A percentile compares a stretch with the other conserved stretches of the same genome.
phyloP scores from a whole-genome alignment of 345 rosid genomes.

The Aurinia saxatilis region DNA sequence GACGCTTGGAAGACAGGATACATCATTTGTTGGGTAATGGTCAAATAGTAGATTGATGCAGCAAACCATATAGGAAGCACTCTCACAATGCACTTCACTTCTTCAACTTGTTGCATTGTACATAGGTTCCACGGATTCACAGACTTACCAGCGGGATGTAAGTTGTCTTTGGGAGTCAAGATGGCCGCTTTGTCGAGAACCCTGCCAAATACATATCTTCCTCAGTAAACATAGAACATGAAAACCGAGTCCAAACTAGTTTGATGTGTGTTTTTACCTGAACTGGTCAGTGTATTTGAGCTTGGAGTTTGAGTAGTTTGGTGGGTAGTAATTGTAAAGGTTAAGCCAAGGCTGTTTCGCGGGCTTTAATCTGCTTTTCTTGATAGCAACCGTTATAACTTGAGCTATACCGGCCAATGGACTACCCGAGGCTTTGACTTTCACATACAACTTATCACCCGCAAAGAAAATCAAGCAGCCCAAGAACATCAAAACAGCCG shows the following conservation, averaged over 20 bases:
- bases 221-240: background rate
- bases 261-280: conserved; percentile 6
- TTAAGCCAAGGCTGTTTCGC: conserved; percentile 37
- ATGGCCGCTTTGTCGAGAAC: conserved; percentile 58
- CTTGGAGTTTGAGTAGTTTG: conserved; percentile 27
- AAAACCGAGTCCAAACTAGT: background rate
- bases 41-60: conserved; percentile 32
- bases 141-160: conserved; percentile 41
- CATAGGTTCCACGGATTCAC: conserved; percentile 53
- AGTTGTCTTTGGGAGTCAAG: conserved; percentile 28
- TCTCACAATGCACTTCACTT: conserved; percentile 52
- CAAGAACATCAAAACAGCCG: conserved; percentile 53
- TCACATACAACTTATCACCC: conserved; percentile 64
- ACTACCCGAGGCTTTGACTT: conserved; percentile 63
- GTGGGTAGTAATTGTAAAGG: conserved; percentile 30
- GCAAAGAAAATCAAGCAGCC: conserved; percentile 45
- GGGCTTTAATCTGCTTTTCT: conserved; percentile 41
- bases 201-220: conserved; percentile 25
- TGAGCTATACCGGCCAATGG: conserved; percentile 54
- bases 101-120: conserved; percentile 67
- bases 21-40: conserved; percentile 42
- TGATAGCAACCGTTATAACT: conserved; percentile 43
- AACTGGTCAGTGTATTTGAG: conserved; percentile 32
- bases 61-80: conserved; percentile 58
- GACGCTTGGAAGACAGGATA: conserved; percentile 57